Conservation (phyloP, 352 stramenopile species). For the Albugo laibachii region DNA sequence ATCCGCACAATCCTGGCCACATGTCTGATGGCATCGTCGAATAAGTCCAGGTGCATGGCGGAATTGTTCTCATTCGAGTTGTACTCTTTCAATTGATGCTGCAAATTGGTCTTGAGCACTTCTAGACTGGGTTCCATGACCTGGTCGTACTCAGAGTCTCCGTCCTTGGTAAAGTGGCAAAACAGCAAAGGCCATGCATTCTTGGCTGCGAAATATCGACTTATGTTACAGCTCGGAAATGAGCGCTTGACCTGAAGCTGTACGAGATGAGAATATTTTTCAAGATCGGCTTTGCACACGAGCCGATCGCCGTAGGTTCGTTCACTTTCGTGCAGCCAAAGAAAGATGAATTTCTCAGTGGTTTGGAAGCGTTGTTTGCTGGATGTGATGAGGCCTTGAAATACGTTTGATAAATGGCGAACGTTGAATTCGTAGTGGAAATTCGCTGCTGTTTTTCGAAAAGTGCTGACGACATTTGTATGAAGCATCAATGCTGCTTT, state of each 20-base stretch:
- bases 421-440: slow-evolving; percentile 98
- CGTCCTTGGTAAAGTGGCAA: slow-evolving; percentile 90
- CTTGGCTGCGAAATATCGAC: slow-evolving; percentile 84
- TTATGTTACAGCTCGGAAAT: slow-evolving; percentile 83
- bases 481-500: slow-evolving; percentile 88
- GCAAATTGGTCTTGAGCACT: slow-evolving; percentile 77
- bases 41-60: slow-evolving; percentile 91
- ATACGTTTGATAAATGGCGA: slow-evolving; percentile 89
- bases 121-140: slow-evolving; percentile 77
- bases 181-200: slow-evolving; percentile 92
- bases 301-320: slow-evolving; percentile 91
- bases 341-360: slow-evolving; percentile 85
- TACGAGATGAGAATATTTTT: slow-evolving; percentile 88
- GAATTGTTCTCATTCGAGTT: slow-evolving; percentile 93
- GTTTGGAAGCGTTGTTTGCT: slow-evolving; percentile 83
- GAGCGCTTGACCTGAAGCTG: slow-evolving; percentile 87
- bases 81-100: slow-evolving; percentile 84
- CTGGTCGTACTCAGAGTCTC: slow-evolving; percentile 86
- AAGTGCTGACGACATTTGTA: slow-evolving; percentile 72
- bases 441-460: slow-evolving; percentile 90
- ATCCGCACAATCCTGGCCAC: slow-evolving; percentile 90
- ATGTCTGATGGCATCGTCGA: slow-evolving; percentile 94
- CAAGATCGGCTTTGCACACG: slow-evolving; percentile 81
- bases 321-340: slow-evolving; percentile 94
- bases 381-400: slow-evolving; percentile 88